Evolutionary conservation across 192 early-diverging fungal genomes (phyloP).

Genomic region (Phlyctochytrium bullatum): DNA sequence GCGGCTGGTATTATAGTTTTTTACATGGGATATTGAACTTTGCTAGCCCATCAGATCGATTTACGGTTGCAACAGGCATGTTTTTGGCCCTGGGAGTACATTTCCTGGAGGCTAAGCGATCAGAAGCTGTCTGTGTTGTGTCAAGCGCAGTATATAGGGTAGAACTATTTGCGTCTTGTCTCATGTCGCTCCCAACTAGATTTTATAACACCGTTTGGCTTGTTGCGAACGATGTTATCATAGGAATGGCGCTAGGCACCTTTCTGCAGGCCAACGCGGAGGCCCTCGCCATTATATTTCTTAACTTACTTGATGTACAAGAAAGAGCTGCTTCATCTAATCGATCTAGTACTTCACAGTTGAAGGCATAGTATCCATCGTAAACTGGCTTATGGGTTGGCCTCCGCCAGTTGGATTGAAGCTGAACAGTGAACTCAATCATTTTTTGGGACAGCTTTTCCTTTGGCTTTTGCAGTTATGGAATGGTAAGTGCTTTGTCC

Average conservation of each 20-base stretch:
- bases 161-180: neutral
- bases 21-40: slow-evolving; percentile 8
- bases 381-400: slow-evolving; percentile 87
- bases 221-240: slow-evolving; percentile 85
- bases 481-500: slow-evolving; percentile 52
- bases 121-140: slow-evolving; percentile 53
- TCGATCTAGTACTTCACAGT: slow-evolving; percentile 13
- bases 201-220: slow-evolving; percentile 98
- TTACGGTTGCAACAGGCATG: slow-evolving; percentile 77
- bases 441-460: slow-evolving; percentile 89
- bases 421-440: slow-evolving; percentile 84
- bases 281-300: slow-evolving; percentile 41
- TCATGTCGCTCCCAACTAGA: slow-evolving; percentile 35
- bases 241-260: slow-evolving; percentile 77
- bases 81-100: slow-evolving; percentile 88
- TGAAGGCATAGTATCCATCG: slow-evolving; percentile 42
- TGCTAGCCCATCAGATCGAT: slow-evolving; percentile 81
- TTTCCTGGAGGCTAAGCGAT: slow-evolving; percentile 56
- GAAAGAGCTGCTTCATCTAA: slow-evolving; percentile 2
- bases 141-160: slow-evolving; percentile 80
- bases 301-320: slow-evolving; percentile 15
- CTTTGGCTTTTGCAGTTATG: slow-evolving; percentile 84
- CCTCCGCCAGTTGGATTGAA: slow-evolving; percentile 87
- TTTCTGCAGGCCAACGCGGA: slow-evolving; percentile 64
- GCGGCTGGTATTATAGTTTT: slow-evolving; percentile 48